These are phyloP conservation scores for Grosmannia clavigera DNA, from an alignment of 2,329 filamentous ascomycete species.

Conservation along the genomic window DNA sequence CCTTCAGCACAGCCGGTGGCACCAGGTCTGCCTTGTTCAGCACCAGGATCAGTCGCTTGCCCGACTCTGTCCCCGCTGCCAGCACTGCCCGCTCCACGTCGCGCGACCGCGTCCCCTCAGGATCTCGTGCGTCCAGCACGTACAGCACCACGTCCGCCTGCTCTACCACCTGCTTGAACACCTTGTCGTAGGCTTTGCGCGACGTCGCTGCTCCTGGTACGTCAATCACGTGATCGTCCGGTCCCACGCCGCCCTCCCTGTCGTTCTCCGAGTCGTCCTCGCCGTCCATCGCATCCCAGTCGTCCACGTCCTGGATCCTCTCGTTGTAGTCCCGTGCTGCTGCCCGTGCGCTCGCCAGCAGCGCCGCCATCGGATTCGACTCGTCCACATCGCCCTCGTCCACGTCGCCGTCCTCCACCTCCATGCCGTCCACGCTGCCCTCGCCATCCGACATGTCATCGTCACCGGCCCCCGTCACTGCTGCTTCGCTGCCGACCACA, in stretches of 20 bases:
- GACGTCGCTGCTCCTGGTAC: conserved; percentile 49
- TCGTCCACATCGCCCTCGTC: conserved; percentile 50
- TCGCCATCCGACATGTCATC: conserved; percentile 47
- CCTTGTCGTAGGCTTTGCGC: conserved; percentile 82
- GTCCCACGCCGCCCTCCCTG: conserved; percentile 32
- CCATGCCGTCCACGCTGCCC: conserved; percentile 30
- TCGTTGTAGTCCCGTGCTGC: conserved; percentile 65
- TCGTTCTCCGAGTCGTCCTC: conserved; percentile 42
- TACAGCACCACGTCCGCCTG: conserved; percentile 85
- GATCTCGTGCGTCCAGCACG: conserved; percentile 84
- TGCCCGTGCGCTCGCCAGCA: conserved; percentile 70
- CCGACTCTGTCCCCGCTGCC: conserved; percentile 53
- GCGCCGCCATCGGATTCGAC: conserved; percentile 83
- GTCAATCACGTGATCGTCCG: conserved; percentile 35
- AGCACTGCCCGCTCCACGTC: conserved; percentile 86
- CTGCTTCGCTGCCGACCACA: conserved; percentile 28
- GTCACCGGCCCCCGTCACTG: conserved; percentile 27
- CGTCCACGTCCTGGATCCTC: conserved; percentile 32
- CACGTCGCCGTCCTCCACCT: conserved; percentile 40
- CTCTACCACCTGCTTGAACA: conserved; percentile 87
- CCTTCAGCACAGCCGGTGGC: conserved; percentile 67
- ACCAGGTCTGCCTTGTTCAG: conserved; percentile 94
- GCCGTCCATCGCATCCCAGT: conserved; percentile 25
- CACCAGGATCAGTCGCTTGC: conserved; percentile 80
- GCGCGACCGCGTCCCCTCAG: conserved; percentile 78